Percentiles rank a stretch among this genome's conserved stretches.
phyloP scores from a whole-genome alignment of 352 stramenopile species.

The Pythium rishiriense region DNA sequence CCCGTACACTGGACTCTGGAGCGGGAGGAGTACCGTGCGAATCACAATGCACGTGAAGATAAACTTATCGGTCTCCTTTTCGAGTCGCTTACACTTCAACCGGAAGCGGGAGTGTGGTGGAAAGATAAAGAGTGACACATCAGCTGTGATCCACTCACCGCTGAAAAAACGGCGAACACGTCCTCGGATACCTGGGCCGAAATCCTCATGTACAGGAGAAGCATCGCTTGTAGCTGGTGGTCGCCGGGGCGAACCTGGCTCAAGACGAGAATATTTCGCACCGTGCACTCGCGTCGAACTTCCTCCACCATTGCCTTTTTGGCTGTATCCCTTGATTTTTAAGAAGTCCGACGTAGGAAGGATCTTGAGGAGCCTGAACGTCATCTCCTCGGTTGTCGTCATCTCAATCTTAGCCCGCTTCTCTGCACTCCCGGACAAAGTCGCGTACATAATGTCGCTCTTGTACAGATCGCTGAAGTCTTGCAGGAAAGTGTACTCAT shows the following conservation, averaged over 20 bases:
- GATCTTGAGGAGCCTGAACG: slow-evolving; percentile 55
- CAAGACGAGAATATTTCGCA: slow-evolving; percentile 29
- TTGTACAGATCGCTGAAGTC: slow-evolving; percentile 77
- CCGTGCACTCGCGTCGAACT: slow-evolving; percentile 20
- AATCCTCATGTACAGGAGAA: slow-evolving; percentile 10
- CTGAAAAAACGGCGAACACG: slow-evolving; percentile 56
- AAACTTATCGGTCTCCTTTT: slow-evolving; percentile 85
- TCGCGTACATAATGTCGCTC: slow-evolving; percentile 79
- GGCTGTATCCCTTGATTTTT: slow-evolving; percentile 61
- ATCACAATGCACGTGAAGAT: slow-evolving; percentile 83
- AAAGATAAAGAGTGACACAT: slow-evolving; percentile 81
- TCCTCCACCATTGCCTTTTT: slow-evolving; percentile 10
- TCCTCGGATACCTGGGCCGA: slow-evolving; percentile 22
- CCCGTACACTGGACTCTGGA: slow-evolving; percentile 80
- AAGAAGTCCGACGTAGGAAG: slow-evolving; percentile 67
- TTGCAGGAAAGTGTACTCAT: slow-evolving; percentile 76
- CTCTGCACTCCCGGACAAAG: slow-evolving; percentile 54
- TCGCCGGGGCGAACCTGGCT: slow-evolving; percentile 6
- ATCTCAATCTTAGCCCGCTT: slow-evolving; percentile 60
- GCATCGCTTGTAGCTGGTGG: background rate
- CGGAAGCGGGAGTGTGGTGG: slow-evolving; percentile 68
- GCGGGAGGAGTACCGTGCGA: slow-evolving; percentile 66
- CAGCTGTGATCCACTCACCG: slow-evolving; percentile 72
- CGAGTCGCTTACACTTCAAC: slow-evolving; percentile 61
- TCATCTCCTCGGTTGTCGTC: slow-evolving; percentile 62